Conservation (phyloP, 1,139 yeast genomes). For the Candida sojae region DNA sequence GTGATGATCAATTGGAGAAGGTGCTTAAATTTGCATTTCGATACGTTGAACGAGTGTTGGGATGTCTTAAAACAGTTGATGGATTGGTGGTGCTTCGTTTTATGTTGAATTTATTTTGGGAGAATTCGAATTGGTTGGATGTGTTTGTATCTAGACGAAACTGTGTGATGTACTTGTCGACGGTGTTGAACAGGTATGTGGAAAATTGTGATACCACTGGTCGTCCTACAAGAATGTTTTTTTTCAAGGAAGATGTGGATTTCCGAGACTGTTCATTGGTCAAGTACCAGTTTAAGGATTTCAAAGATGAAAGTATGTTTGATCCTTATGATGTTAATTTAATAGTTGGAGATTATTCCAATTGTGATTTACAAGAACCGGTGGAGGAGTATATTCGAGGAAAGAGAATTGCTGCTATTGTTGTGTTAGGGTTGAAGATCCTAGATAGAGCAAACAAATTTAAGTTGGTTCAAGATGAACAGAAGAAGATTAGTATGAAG, state of each 20-base stretch:
- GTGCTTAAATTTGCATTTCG: conserved; percentile 26
- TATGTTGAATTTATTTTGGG: conserved; percentile 55
- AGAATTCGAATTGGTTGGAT: conserved; percentile 32
- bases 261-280: conserved; percentile 61
- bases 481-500: conserved; percentile 1
- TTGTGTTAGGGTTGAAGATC: conserved; percentile 19
- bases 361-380: conserved; percentile 22
- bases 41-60: conserved; percentile 31
- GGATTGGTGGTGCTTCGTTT: conserved; percentile 40
- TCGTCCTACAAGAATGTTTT: conserved; percentile 48
- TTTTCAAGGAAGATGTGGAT: conserved; percentile 64
- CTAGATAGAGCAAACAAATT: conserved; percentile 2
- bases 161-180: conserved; percentile 2
- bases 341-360: conserved; percentile 34
- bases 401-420: conserved; percentile 17
- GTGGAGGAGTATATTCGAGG: conserved; percentile 26
- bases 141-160: conserved; percentile 6
- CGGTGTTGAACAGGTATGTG: conserved; percentile 6
- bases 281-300: conserved; percentile 56
- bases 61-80: conserved; percentile 24
- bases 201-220: background rate
- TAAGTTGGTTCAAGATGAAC: background rate
- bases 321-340: conserved; percentile 30
- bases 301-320: conserved; percentile 52
- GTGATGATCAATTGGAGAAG: conserved; percentile 13